Evolutionary conservation across 2,329 filamentous ascomycete species (phyloP).

Genomic region (Fusarium verticillioides): DNA sequence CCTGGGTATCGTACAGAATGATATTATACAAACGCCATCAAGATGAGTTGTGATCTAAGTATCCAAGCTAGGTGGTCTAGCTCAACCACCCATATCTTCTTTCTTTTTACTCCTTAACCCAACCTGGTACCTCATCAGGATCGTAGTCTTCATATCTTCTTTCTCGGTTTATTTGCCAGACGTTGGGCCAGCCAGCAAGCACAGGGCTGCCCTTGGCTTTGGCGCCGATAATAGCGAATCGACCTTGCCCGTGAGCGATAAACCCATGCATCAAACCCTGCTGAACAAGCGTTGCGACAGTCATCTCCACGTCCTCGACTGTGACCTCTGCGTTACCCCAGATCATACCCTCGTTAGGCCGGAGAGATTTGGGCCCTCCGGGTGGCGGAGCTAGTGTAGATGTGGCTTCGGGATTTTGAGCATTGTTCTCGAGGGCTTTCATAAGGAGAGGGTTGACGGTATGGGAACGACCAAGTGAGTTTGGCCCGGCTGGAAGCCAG

Average conservation of each 20-base stretch:
- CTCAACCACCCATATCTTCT: neutral
- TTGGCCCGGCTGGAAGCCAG: constrained; percentile 57
- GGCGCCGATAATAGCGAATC: constrained; percentile 85
- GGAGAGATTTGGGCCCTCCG: constrained; percentile 59
- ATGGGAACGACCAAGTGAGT: constrained; percentile 51
- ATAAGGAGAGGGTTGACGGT: constrained; percentile 64
- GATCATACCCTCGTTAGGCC: constrained; percentile 69
- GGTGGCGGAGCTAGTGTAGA: constrained; percentile 61
- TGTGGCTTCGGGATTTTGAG: constrained; percentile 47
- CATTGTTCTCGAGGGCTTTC: constrained; percentile 61
- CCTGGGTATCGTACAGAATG: constrained; percentile 36
- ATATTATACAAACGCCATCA: constrained; percentile 28
- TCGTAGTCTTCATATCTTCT: constrained; percentile 67
- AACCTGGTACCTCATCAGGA: constrained; percentile 78
- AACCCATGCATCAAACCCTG: constrained; percentile 88
- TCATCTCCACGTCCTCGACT: constrained; percentile 77
- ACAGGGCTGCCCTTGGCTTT: constrained; percentile 72
- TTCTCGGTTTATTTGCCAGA: constrained; percentile 74
- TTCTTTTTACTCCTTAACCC: constrained; percentile 65
- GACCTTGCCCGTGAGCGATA: constrained; percentile 78
- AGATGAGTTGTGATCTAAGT: neutral
- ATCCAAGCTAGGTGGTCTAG: constrained; percentile 11
- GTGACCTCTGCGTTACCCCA: constrained; percentile 71
- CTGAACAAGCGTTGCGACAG: constrained; percentile 79
- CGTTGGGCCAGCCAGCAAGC: constrained; percentile 78